Base-by-base conservation (phyloP, 2,329 filamentous ascomycete species). In the Phyllosticta citrichinensis region DNA sequence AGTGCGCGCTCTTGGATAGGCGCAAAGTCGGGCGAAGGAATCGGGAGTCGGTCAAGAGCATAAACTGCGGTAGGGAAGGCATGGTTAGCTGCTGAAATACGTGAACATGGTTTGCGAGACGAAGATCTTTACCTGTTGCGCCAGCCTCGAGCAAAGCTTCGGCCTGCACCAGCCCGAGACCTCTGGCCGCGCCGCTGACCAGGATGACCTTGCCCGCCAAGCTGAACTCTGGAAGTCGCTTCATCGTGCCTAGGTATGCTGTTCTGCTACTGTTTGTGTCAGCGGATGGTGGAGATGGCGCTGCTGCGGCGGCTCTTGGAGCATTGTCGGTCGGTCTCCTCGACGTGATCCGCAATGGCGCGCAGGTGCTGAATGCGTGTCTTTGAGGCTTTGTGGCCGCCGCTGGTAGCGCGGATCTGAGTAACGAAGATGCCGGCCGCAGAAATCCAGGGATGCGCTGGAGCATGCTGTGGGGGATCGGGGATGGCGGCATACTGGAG, bases 111-210 rank as follows among this genome's bases (percentile, higher is more conserved):
- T 22, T 22, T 22, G 22, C 22, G 8, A 20, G 17, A 20, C 51
- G 24, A 19, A 22, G 11, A 10, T 55, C 19, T 2, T 20, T 68
- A 83, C 82, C 82, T 65, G 73, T 87, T 35, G 89, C 89, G 20
- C 89, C 88, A 24, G 88, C 88, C 72, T 92, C 87, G 12, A 89
- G 77, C 14, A 92, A 75, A 1, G 85, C 87, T 67, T 92, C 87
- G 1, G 87, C 83, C 67, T 91, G 83, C 5, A 86, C 83, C 20
- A 93, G 74, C n/a, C 88, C 88, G 10, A 92, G 79, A 0, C 89
- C 89, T 63, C 85, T 80, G 2, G 83, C 88, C 60, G 83, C 88
- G 19, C 88, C 88, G 1, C 87, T 88, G 2, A 91, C 85, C 30
- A 88, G 71, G 55, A 90, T 82, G 1, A 88, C 81, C 73, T 85